A percentile compares a stretch with the other conserved stretches of the same genome.
phyloP scores from a whole-genome alignment of 1,284 basidiomycete species.

The Xerocomus amazonicus region DNA sequence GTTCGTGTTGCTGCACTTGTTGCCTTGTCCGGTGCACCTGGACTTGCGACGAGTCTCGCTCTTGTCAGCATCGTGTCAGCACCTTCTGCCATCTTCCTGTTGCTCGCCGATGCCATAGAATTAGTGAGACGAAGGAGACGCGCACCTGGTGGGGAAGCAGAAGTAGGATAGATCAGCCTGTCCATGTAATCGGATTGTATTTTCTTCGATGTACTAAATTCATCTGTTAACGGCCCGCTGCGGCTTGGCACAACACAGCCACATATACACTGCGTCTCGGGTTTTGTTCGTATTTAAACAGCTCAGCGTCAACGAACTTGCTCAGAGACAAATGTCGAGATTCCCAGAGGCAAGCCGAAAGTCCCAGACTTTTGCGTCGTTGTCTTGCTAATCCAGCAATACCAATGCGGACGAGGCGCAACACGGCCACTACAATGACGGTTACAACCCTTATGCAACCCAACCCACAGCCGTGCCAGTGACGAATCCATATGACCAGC shows the following conservation, averaged over 20 bases:
- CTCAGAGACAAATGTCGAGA: slow-evolving; percentile 36
- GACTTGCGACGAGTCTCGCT: slow-evolving; percentile 15
- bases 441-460: slow-evolving; percentile 44
- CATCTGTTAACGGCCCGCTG: too few relatives aligned
- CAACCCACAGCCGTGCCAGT: slow-evolving; percentile 14
- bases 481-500: slow-evolving; percentile 22
- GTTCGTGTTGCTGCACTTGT: slow-evolving; percentile 17
- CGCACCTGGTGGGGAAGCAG: too few relatives aligned
- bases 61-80: slow-evolving; percentile 16
- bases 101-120: slow-evolving; percentile 2
- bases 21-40: slow-evolving; percentile 14
- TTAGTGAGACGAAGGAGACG: neutral
- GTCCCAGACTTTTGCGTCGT: neutral
- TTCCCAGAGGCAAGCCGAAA: slow-evolving; percentile 39
- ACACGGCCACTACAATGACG: slow-evolving; percentile 53
- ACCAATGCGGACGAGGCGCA: slow-evolving; percentile 54
- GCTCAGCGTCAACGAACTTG: neutral
- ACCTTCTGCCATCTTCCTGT: slow-evolving; percentile 3
- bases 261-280: neutral
- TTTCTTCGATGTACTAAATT: too few relatives aligned
- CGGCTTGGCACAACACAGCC: slow-evolving; percentile 17
- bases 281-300: slow-evolving; percentile 4
- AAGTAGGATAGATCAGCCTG: neutral
- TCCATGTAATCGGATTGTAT: too few relatives aligned
- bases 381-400: neutral